Percentiles rank a stretch among this genome's conserved stretches.
These are phyloP conservation scores for Ceriops zippeliana DNA, from an alignment of 345 rosid species.

Conservation along the genomic window DNA sequence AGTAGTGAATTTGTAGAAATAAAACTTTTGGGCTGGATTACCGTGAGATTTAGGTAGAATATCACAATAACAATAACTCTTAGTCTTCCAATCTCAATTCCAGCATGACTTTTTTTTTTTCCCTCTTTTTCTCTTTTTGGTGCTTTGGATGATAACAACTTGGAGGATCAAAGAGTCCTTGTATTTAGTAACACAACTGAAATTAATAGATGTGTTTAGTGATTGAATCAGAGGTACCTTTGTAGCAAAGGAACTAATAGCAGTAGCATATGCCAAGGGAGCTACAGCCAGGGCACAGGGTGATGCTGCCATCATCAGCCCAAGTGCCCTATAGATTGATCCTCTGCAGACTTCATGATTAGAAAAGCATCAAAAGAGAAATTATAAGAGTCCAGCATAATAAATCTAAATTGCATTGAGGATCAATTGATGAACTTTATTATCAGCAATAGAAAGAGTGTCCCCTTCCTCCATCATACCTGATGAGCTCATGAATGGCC, in stretches of 20 bases:
- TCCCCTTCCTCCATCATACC: constrained; percentile 42
- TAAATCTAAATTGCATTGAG: too few species aligned
- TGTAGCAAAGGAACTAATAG: constrained; percentile 90
- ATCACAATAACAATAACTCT: background rate
- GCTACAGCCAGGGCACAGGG: constrained; percentile 98
- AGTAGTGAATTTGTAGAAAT: background rate
- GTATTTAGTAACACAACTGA: background rate
- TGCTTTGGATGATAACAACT: too few species aligned
- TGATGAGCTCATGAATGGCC: constrained; percentile 84
- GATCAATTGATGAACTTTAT: background rate
- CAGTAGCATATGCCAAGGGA: constrained; percentile 96
- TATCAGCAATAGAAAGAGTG: background rate
- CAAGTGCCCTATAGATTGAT: constrained; percentile 87
- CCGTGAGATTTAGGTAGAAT: background rate
- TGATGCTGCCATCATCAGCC: constrained; percentile 96
- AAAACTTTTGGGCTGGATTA: background rate
- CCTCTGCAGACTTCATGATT: constrained; percentile 75
- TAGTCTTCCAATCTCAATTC: background rate
- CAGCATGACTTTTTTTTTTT: background rate
- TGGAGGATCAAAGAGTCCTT: background rate
- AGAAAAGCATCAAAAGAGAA: constrained; percentile 14
- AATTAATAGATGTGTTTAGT: background rate
- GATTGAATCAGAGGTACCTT: constrained; percentile 48
- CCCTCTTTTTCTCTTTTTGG: too few species aligned
- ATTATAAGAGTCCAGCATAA: background rate